Base-by-base conservation (phyloP, 345 rosid genomes). In the Murraya koenigii region DNA sequence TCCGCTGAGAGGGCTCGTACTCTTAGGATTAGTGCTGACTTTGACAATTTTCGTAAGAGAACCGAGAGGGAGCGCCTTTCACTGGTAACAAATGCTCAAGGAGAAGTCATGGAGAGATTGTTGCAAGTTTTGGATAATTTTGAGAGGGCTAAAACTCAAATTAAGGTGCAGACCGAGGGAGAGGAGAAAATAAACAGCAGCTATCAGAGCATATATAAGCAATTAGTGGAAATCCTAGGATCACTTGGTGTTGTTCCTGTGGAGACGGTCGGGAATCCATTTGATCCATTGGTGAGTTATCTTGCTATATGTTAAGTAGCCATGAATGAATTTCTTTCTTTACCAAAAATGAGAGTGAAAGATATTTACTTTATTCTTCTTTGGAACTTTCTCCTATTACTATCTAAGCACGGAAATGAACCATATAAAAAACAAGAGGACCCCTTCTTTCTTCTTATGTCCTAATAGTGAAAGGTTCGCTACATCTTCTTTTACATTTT, bases 151-250 rank as follows among this genome's bases (percentile, higher is more conserved):
- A 94, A 92, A 83, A 63, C 86, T 65, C 99, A 96, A 74, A 85
- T 94, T 65, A 96, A 96, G 85, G 87, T 87, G 67, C 97, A 87
- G 77, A 86, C 93, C 9, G 97, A 94, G 81, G 97, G 92, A 84
- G 99, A 94, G 84, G 97, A 92, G 90, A 94, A 84, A 87, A 89
- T 96, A 77, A 92, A 81, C 54, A 90, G 83, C 68, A 94, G 97
- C 89, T 96, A 96, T 68, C 99, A 96, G 88, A 92, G 92, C 85
- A 94, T 94, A 81, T 94, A 88, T 82, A 94, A 94, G 86, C 99
- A 96, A 80, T 91, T 96, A 56, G 68, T 87, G 19, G 99, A 96
- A 74, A 92, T 96, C 84, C 77, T 96, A 9, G 82, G 77, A 44
- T 88, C 97, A 1, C 90, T 94, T 75, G 97, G 97, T 75, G 97